These are phyloP conservation scores for Cadophora sp. DNA, from an alignment of 2,329 filamentous ascomycete genomes.

Conservation along the genomic window DNA sequence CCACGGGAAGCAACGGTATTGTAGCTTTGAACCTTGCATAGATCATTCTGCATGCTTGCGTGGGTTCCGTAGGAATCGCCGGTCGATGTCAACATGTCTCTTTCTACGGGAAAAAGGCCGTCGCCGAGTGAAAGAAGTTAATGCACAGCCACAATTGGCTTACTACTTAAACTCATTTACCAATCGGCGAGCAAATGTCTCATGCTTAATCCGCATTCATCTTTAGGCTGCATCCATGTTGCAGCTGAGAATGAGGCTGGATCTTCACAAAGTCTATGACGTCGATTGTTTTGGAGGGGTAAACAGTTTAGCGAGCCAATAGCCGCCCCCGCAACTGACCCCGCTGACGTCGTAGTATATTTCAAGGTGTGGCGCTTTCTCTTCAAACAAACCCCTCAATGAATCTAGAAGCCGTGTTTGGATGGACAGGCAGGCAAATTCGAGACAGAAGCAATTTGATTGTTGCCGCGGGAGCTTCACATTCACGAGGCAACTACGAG, in stretches of 20 bases:
- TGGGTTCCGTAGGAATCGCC: too few relatives aligned
- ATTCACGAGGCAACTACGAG: not conserved
- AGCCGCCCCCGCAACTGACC: not conserved
- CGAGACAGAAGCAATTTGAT: not conserved
- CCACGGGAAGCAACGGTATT: constrained; percentile 3
- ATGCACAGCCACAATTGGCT: not conserved
- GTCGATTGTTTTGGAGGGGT: constrained; percentile 26
- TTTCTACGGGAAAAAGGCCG: not conserved
- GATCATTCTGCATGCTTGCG: constrained; percentile 4
- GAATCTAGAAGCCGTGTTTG: constrained; percentile 1
- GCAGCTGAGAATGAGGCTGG: constrained; percentile 9
- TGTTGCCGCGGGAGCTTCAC: not conserved
- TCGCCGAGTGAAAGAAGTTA: not conserved
- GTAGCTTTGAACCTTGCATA: not conserved
- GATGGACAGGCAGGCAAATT: not conserved
- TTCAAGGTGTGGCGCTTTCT: not conserved
- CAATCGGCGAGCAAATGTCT: not conserved
- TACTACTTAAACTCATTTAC: not conserved
- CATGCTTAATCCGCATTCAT: constrained; percentile 3
- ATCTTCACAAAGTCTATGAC: constrained; percentile 22
- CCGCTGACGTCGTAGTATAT: constrained; percentile 32
- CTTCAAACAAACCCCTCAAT: constrained; percentile 2
- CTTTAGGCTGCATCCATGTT: not conserved
- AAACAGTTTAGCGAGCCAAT: constrained; percentile 28
- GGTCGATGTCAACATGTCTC: not conserved